Evolutionary conservation across 345 rosid species (phyloP), one percentile per base, ranked within the genome.

Genomic region (Camelina sativa): DNA sequence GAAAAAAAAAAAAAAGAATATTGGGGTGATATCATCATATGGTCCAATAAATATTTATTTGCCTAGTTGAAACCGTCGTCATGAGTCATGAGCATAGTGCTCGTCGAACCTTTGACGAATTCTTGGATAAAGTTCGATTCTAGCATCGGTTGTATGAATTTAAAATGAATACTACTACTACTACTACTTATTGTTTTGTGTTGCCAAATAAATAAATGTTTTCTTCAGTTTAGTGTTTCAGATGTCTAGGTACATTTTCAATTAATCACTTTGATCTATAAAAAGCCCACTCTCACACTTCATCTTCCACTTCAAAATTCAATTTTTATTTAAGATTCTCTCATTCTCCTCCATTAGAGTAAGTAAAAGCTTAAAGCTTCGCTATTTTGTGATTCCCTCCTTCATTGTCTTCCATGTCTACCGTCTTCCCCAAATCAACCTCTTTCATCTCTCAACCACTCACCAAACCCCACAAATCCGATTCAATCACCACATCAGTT

Each of bases 391-490:
- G 10, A n/a, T 20, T 32, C 32, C 51, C 17, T 54, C 23, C 81
- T 51, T 20, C 64, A 74, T 86, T 88, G 96, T 87, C 93, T 78
- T 83, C 93, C 60, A 81, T 88, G 70, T 80, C 91, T 9, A 62
- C 84, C 15, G 12, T 72, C 73, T 65, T 81, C 71, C 11, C 76
- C 19, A 72, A 80, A 73, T 16, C 82, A 69, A 12, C 67, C 19
- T 10, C 85, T 11, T 67, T 63, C 35, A 61, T 79, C 3, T 50
- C 83, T 17, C 85, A 54, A 37, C 75, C 85, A 12, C 76, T 88
- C 10, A 54, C 76, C 76, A 84, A 81, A 67, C 37, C 86, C 9
- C 41, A 62, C 66, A 62, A 47, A 65, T 79, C 81, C 60, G 54
- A 79, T 58, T 76, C 84, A 56, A 6, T 77, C 11, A 5, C 69